phyloP scores from a whole-genome alignment of 2,329 filamentous ascomycete genomes.

The Botrytis medusae region DNA sequence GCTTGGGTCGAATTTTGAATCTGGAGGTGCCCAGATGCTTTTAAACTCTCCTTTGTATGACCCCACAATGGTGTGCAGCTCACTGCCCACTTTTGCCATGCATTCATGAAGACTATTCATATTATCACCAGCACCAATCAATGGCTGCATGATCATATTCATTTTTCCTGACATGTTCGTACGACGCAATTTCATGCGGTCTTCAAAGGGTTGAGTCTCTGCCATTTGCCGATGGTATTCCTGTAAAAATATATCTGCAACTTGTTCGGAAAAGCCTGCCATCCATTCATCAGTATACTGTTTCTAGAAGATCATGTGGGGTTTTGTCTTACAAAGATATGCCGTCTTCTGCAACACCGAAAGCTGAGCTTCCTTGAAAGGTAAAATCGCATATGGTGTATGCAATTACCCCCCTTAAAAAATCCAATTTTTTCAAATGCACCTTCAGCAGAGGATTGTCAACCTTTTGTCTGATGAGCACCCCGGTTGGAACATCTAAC shows the following conservation, averaged over 20 bases:
- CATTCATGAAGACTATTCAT: neutral
- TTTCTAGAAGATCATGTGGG: neutral
- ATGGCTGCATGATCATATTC: conserved; percentile 7
- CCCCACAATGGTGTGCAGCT: neutral
- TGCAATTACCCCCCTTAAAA: neutral
- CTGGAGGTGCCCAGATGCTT: neutral
- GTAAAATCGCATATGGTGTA: neutral
- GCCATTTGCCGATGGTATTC: neutral
- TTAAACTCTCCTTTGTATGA: neutral
- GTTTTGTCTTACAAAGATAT: neutral
- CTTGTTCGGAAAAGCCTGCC: neutral
- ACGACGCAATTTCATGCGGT: neutral
- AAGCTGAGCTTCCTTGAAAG: neutral
- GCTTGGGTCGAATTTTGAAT: neutral
- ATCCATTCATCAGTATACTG: neutral
- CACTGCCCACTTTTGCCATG: neutral
- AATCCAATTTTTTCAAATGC: neutral
- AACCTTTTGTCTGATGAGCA: conserved; percentile 1
- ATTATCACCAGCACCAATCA: conserved; percentile 2
- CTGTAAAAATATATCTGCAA: neutral
- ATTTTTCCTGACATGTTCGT: neutral
- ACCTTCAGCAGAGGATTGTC: neutral
- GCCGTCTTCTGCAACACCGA: neutral
- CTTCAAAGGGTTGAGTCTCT: neutral
- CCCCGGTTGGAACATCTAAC: neutral